Evolutionary conservation across 768 basidiomycete species (phyloP).

Genomic region (Baorangia bicolor): DNA sequence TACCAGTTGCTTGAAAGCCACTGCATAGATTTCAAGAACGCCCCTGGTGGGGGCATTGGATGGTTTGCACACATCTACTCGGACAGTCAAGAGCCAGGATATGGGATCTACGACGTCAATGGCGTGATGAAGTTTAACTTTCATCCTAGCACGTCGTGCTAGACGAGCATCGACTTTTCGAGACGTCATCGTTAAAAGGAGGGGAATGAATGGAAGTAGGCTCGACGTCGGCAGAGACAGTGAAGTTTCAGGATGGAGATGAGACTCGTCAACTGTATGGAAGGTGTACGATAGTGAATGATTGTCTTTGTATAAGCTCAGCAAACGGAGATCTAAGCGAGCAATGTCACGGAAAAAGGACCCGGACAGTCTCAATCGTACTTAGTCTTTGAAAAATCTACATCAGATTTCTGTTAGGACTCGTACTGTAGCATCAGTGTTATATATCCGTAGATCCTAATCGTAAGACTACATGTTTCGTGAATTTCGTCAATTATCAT

Average conservation of each 20-base stretch:
- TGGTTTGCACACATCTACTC: slow-evolving; percentile 85
- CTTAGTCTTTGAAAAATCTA: too few species aligned
- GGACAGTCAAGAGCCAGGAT: slow-evolving; percentile 63
- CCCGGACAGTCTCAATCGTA: background rate
- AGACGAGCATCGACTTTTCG: background rate
- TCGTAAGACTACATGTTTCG: background rate
- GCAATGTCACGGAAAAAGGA: background rate
- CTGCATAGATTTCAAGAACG: slow-evolving; percentile 60
- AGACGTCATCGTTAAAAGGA: background rate
- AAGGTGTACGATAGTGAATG: too few species aligned
- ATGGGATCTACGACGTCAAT: slow-evolving; percentile 57
- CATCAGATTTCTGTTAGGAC: too few species aligned
- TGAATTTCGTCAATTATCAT: background rate
- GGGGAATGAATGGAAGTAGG: too few species aligned
- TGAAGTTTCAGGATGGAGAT: too few species aligned
- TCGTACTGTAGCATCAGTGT: too few species aligned
- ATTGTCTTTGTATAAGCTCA: too few species aligned
- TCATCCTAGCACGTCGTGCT: slow-evolving; percentile 62
- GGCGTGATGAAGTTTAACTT: slow-evolving; percentile 63
- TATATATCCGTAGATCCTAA: background rate
- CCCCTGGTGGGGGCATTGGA: slow-evolving; percentile 61
- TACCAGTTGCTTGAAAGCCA: slow-evolving; percentile 61
- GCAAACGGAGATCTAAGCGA: too few species aligned
- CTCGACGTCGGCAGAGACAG: too few species aligned
- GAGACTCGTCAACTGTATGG: too few species aligned